Percentiles rank a stretch among this genome's conserved stretches.
These are phyloP conservation scores for Priceomyces castillae DNA, from an alignment of 805 yeast genomes.

Conservation along the genomic window DNA sequence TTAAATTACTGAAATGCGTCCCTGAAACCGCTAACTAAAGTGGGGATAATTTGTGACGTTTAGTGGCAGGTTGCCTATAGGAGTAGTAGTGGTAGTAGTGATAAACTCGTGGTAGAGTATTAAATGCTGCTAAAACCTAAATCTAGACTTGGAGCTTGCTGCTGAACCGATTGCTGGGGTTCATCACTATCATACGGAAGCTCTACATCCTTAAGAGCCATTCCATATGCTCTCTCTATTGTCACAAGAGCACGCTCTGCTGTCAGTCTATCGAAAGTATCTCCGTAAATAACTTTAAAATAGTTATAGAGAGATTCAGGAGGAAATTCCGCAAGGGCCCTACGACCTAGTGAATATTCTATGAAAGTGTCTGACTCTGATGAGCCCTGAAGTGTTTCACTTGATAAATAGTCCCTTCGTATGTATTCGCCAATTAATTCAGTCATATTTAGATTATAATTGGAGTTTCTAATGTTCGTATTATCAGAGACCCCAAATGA, in stretches of 20 bases:
- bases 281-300: constrained; percentile 24
- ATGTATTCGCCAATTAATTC: constrained; percentile 26
- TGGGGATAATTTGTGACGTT: no score
- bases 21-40: no score
- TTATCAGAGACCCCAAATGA: constrained; percentile 28
- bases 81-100: no score
- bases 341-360: constrained; percentile 30
- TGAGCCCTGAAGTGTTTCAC: constrained; percentile 11
- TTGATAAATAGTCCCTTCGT: constrained; percentile 28
- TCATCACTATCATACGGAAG: not conserved
- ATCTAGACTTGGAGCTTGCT: not conserved
- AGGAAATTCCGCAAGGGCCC: constrained; percentile 31
- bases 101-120: no score
- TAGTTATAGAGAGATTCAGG: constrained; percentile 27
- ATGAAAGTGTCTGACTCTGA: constrained; percentile 15
- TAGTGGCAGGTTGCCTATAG: no score
- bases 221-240: constrained; percentile 24
- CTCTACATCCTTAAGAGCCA: constrained; percentile 1
- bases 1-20: no score
- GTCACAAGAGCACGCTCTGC: constrained; percentile 19
- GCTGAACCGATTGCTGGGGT: not conserved
- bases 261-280: constrained; percentile 18
- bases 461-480: constrained; percentile 17
- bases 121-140: not conserved
- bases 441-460: constrained; percentile 17